Evolutionary conservation across 768 basidiomycete species (phyloP).

Genomic region (Piloderma croceum): DNA sequence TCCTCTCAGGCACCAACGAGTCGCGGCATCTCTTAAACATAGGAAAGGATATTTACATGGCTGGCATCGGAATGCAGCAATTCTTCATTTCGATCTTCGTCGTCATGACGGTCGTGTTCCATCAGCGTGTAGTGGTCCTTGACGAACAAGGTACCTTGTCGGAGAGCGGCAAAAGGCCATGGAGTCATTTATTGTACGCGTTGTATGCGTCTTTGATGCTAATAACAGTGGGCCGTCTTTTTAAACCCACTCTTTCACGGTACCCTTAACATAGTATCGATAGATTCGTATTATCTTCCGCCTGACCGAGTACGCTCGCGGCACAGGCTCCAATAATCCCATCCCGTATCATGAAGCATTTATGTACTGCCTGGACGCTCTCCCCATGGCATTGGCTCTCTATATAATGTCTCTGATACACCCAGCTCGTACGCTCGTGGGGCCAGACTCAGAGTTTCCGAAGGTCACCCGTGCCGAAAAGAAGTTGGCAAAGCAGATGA

Average conservation of each 20-base stretch:
- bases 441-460: conserved; percentile 18
- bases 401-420: conserved; percentile 14
- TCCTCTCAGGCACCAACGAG: conserved; percentile 6
- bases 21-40: conserved; percentile 2
- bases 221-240: conserved; percentile 14
- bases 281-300: conserved; percentile 19
- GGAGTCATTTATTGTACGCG: conserved; percentile 16
- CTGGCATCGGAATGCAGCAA: conserved; percentile 21
- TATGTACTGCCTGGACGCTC: conserved; percentile 19
- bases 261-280: no score
- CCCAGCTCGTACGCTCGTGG: conserved; percentile 17
- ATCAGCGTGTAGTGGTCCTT: no score
- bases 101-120: conserved; percentile 14
- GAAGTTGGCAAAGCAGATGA: conserved; percentile 3
- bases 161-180: no score
- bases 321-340: conserved; percentile 10
- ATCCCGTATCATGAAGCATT: conserved; percentile 16
- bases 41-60: conserved; percentile 22
- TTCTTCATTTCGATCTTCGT: conserved; percentile 18
- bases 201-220: conserved; percentile 16
- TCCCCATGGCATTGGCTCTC: conserved; percentile 18
- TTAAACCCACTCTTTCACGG: neutral
- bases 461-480: conserved; percentile 10
- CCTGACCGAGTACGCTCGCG: conserved; percentile 18
- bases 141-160: no score